Evolutionary conservation across 345 rosid genomes (phyloP).

Genomic region (Raphanus raphanistrum): DNA sequence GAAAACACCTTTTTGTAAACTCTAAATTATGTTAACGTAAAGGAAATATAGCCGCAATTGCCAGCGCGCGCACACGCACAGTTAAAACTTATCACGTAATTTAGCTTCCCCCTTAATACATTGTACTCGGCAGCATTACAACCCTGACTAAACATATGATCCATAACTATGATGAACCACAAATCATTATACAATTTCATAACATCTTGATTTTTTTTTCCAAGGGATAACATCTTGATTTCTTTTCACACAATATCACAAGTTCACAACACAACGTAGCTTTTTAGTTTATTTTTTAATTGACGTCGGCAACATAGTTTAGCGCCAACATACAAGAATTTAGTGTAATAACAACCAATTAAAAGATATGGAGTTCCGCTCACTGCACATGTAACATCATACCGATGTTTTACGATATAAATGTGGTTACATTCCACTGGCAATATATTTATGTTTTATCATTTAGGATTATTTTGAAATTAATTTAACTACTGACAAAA

Average conservation of each 20-base stretch:
- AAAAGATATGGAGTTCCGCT: slow-evolving; percentile 2
- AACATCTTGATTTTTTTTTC: background rate
- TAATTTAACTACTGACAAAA: slow-evolving; percentile 1
- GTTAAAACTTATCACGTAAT: background rate
- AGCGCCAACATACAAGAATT: background rate
- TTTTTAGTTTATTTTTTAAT: background rate
- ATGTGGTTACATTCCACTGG: background rate
- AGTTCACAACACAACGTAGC: background rate
- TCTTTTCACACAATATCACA: background rate
- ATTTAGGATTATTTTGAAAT: background rate
- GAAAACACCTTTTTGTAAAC: background rate
- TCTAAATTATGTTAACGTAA: background rate
- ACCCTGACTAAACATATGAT: background rate
- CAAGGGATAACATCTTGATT: background rate
- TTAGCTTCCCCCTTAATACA: background rate
- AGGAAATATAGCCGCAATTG: background rate
- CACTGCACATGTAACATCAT: background rate
- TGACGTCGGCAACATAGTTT: slow-evolving; percentile 25
- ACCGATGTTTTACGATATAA: background rate
- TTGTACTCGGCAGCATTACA: background rate
- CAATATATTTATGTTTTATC: background rate
- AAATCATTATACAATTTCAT: background rate
- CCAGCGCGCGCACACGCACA: background rate
- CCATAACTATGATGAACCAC: background rate
- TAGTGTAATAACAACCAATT: slow-evolving; percentile 8